These are phyloP conservation scores for Termitomyces sp. DNA, from an alignment of 768 basidiomycete genomes.

Conservation along the genomic window DNA sequence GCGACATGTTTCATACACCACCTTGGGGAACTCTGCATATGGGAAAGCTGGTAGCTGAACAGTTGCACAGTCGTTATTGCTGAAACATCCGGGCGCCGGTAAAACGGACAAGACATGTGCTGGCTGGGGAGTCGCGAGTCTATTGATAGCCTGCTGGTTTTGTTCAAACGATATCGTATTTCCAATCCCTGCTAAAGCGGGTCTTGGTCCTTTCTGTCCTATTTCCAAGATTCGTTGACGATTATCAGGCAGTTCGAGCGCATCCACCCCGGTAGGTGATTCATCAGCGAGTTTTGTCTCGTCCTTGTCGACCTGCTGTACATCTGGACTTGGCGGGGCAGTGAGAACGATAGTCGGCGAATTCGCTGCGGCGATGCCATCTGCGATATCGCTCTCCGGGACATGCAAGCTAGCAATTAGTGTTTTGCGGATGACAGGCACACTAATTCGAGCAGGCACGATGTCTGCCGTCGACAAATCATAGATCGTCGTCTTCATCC, in stretches of 20 bases:
- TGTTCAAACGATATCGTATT: background rate
- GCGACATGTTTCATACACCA: background rate
- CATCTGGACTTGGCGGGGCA: constrained; percentile 4
- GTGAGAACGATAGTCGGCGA: constrained; percentile 14
- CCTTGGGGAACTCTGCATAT: constrained; percentile 4
- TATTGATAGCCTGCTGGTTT: background rate
- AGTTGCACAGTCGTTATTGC: background rate
- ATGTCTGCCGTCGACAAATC: constrained; percentile 12
- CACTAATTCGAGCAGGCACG: background rate
- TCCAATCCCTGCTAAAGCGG: background rate
- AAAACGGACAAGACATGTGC: background rate
- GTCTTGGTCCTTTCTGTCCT: background rate
- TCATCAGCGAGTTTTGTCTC: background rate
- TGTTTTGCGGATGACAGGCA: background rate
- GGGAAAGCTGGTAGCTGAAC: background rate
- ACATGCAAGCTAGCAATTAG: background rate
- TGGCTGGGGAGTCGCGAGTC: background rate
- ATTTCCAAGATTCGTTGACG: background rate
- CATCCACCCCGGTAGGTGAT: background rate
- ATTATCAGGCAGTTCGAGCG: too few species aligned
- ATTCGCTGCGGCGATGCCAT: background rate
- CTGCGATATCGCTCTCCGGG: background rate
- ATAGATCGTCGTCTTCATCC: constrained; percentile 15
- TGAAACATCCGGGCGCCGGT: background rate
- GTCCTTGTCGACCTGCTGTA: background rate